These are phyloP conservation scores for Drechslerella dactyloides DNA, from an alignment of 2,329 filamentous ascomycete genomes.

Conservation along the genomic window DNA sequence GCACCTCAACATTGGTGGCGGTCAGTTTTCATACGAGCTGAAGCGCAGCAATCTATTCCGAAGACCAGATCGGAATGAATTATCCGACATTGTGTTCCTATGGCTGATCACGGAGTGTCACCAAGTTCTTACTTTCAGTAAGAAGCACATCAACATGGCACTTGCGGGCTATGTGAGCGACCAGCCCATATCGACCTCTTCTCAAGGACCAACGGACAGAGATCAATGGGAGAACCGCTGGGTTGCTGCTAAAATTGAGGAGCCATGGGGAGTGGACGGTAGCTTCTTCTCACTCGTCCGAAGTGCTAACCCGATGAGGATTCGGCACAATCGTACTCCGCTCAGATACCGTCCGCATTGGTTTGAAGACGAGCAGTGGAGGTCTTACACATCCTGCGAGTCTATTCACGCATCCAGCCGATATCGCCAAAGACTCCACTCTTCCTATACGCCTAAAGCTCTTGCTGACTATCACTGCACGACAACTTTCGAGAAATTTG, in stretches of 20 bases:
- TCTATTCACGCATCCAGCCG: conserved; percentile 27
- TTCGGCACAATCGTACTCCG: conserved; percentile 29
- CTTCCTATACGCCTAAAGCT: conserved; percentile 31
- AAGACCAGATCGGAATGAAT: conserved; percentile 26
- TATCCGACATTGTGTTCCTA: conserved; percentile 59
- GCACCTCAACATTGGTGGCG: conserved; percentile 61
- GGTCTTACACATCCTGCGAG: conserved; percentile 21
- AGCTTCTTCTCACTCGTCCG: conserved; percentile 1
- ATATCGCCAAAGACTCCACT: conserved; percentile 22
- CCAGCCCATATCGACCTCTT: not conserved
- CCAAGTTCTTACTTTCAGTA: conserved; percentile 57
- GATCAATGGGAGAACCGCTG: conserved; percentile 33
- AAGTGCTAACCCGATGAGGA: conserved; percentile 8
- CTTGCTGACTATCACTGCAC: conserved; percentile 17
- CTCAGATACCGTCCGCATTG: conserved; percentile 45
- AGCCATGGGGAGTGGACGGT: conserved; percentile 5
- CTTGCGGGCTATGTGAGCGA: conserved; percentile 13
- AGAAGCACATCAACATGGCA: conserved; percentile 55
- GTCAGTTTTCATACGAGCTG: conserved; percentile 61
- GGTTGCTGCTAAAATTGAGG: conserved; percentile 30
- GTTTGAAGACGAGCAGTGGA: conserved; percentile 39
- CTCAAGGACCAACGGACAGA: conserved; percentile 14
- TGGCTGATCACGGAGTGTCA: conserved; percentile 62
- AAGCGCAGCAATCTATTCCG: conserved; percentile 54
- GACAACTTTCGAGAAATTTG: conserved; percentile 12